Evolutionary conservation across 441 rosid genomes (phyloP).

Genomic region (Brassica balearica): DNA sequence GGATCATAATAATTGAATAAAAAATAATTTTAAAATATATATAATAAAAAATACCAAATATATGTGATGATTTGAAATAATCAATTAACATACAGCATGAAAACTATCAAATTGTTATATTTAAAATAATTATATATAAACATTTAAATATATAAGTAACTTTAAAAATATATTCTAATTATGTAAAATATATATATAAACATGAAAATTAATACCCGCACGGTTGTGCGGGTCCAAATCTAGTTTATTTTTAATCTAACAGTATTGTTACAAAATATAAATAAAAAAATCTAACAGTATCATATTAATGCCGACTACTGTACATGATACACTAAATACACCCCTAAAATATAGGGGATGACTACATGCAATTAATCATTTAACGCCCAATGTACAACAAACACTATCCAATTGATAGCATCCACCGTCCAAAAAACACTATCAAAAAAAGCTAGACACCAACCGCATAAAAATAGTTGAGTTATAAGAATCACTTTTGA

Average conservation of each 20-base stretch:
- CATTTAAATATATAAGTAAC: too few species aligned
- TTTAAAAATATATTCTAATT: too few species aligned
- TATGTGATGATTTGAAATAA: too few species aligned
- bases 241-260: not conserved
- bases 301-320: not conserved
- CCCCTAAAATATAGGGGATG: not conserved
- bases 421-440: not conserved
- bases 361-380: not conserved
- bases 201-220: too few species aligned
- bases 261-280: not conserved
- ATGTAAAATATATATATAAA: too few species aligned
- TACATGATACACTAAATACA: not conserved
- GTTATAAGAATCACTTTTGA: conserved; percentile 7
- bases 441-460: not conserved
- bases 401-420: not conserved
- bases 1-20: too few species aligned
- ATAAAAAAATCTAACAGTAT: not conserved
- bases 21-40: too few species aligned
- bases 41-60: too few species aligned
- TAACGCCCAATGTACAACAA: conserved; percentile 2
- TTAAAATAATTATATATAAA: too few species aligned
- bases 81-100: too few species aligned
- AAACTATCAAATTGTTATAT: too few species aligned
- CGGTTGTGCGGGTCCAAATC: too few species aligned
- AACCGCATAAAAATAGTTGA: not conserved